Conservation (phyloP, 1,139 yeast genomes). For the Yamadazyma diospyri region DNA sequence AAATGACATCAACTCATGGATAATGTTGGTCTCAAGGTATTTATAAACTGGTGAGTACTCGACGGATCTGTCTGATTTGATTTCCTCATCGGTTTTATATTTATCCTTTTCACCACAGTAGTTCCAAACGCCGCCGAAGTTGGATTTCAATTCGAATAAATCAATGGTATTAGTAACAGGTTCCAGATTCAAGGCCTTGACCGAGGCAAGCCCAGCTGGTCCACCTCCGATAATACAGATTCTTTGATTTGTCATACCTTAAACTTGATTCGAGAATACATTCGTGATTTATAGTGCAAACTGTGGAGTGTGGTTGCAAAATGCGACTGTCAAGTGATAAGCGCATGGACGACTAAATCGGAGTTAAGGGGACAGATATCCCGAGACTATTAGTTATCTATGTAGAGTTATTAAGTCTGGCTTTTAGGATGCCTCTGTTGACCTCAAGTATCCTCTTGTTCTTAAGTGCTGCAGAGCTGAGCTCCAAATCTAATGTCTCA, state of each 20-base stretch:
- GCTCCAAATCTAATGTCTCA: constrained; percentile 8
- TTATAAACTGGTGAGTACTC: constrained; percentile 46
- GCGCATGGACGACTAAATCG: not conserved
- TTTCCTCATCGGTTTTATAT: constrained; percentile 20
- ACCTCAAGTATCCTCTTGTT: constrained; percentile 9
- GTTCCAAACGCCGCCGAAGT: constrained; percentile 51
- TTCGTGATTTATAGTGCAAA: constrained; percentile 1
- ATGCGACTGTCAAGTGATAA: constrained; percentile 1
- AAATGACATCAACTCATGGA: constrained; percentile 41
- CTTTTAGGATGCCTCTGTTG: constrained; percentile 3
- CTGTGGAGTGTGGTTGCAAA: constrained; percentile 9
- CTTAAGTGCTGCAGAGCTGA: constrained; percentile 9
- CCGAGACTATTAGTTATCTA: no score
- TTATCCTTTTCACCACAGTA: constrained; percentile 26
- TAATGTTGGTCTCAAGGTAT: constrained; percentile 45
- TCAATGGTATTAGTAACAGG: constrained; percentile 33
- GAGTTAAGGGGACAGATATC: no score
- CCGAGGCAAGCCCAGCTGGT: constrained; percentile 47
- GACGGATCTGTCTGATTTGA: constrained; percentile 27
- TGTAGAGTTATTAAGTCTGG: constrained; percentile 1
- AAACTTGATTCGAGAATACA: not conserved
- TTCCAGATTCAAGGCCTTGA: constrained; percentile 43
- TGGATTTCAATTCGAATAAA: constrained; percentile 39
- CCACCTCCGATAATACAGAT: constrained; percentile 46
- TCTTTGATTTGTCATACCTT: constrained; percentile 2